Base-by-base conservation (phyloP, 1,139 yeast genomes). In the Magnusiomyces suaveolens region DNA sequence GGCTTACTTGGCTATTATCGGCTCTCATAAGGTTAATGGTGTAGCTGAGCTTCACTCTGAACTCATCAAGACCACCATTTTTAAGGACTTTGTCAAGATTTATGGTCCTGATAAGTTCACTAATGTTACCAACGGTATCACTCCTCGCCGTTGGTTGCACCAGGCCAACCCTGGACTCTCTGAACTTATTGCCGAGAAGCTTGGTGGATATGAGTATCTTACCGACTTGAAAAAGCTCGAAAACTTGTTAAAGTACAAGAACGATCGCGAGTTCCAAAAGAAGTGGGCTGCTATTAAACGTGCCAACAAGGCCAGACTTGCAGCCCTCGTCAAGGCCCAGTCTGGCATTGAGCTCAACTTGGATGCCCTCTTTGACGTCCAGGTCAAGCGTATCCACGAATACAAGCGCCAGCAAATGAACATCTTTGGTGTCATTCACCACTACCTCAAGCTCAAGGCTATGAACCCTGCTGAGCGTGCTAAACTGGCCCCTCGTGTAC, bases 21-120 rank as follows among this genome's bases (percentile, higher is more conserved):
- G 97, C 38, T 86, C 96, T 25, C 96, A 89, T 71, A 86, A 83
- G 70, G 96, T 88, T 57, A 89, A 89, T 68, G 97, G 97, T 70
- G 97, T 89, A 56, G 97, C 97, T 25, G 97, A 89, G 71, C 76
- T 89, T 63, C 97, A 89, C 72, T 87, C 96, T 36, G 96, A 89
- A 68, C 79, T 89, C 68, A 87, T 89, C 67, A 84, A 80, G 68
- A 86, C 95, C 44, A 88, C 96, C 4, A 87, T 89, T 64, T 89
- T 89, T 74, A 84, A 84, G 69, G 96, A 89, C 71, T 89, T 89
- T 68, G 97, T 89, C 58, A 78, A 77, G 59, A 78, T 89, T 48
- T 88, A 80, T 63, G 97, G 97, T 48, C 67, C 77, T 38, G 87
- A 86, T 60, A 87, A 86, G 71, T 89, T 89, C 70, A 86, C 87